These are phyloP conservation scores for Dactylonectria macrodidyma DNA, from an alignment of 2,329 filamentous ascomycete genomes.

Conservation along the genomic window DNA sequence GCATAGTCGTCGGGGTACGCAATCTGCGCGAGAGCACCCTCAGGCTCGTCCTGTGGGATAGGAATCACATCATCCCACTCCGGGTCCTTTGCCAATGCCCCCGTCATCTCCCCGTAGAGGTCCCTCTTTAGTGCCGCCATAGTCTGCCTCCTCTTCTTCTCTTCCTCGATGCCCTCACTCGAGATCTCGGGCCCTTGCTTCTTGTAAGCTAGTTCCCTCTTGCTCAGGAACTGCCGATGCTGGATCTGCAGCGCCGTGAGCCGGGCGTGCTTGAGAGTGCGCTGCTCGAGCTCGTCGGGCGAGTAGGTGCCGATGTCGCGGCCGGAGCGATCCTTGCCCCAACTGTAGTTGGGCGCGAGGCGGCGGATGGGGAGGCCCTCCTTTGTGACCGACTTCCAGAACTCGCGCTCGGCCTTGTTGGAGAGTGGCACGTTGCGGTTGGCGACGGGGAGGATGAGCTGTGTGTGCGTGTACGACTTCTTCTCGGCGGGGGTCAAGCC, in stretches of 20 bases:
- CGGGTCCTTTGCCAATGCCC: slow-evolving; percentile 71
- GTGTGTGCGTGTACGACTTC: slow-evolving; percentile 63
- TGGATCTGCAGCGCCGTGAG: slow-evolving; percentile 61
- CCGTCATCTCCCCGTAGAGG: slow-evolving; percentile 66
- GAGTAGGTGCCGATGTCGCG: slow-evolving; percentile 65
- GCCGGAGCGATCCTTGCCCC: slow-evolving; percentile 67
- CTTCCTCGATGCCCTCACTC: slow-evolving; percentile 60
- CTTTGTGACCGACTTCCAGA: slow-evolving; percentile 71
- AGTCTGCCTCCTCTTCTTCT: slow-evolving; percentile 62
- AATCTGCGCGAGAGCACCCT: slow-evolving; percentile 89
- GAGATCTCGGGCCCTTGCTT: slow-evolving; percentile 46
- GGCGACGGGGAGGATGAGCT: slow-evolving; percentile 61
- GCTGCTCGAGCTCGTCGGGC: slow-evolving; percentile 61
- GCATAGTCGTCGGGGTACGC: slow-evolving; percentile 91
- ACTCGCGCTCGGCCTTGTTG: slow-evolving; percentile 68
- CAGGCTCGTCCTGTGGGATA: slow-evolving; percentile 87
- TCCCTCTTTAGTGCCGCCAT: slow-evolving; percentile 68
- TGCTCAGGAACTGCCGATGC: slow-evolving; percentile 61
- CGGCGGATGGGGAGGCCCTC: slow-evolving; percentile 65
- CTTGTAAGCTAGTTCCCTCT: slow-evolving; percentile 51
- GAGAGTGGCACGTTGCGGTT: slow-evolving; percentile 53
- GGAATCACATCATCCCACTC: slow-evolving; percentile 89
- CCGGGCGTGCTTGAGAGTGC: slow-evolving; percentile 58
- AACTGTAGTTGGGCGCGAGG: slow-evolving; percentile 58
- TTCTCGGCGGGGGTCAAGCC: slow-evolving; percentile 64